Evolutionary conservation across 225 moss, liverwort and hornwort species (phyloP), one percentile per base, ranked within the genome.

Genomic region (Physcomitrellopsis africana): DNA sequence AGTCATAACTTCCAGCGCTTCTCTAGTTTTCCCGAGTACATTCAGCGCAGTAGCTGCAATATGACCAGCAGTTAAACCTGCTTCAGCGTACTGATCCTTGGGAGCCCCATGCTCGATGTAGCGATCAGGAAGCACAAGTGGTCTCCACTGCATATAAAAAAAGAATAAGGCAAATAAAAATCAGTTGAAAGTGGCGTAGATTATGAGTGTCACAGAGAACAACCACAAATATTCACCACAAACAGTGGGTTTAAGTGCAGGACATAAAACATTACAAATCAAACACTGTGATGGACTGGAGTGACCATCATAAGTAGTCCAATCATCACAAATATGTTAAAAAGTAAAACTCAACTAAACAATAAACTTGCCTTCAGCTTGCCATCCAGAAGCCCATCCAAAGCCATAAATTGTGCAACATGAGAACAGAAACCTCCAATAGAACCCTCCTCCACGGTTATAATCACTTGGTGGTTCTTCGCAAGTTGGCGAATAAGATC

Each of bases 21-120:
- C 92, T 68, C 85, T 82, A 1, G 90, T 63, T 77, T 81, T 88
- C 29, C 89, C 91, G 0, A 93, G 71, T 10, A 86, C 85, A 5
- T 83, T 85, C 82, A 93, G 60, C 14, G 84, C 89, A 8, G 89
- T 91, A 56, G 93, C 93, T 54, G 93, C 91, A 11, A 93, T 93
- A 17, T 93, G 91, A 32, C 78, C 79, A 12, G 87, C 91, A 1
- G 93, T 85, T 42, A 93, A 80, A 26, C 91, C 91, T 24, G 91
- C 93, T 65, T 93, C 91, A 4, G 89, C 87, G 3, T 86, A 66
- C 72, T 93, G 93, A 47, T 91, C 86, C 68, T 91, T 89, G 2
- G 93, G 93, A 55, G 93, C 72, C 17, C 91, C 91, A 18, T 93
- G 93, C 2, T 91, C 91, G 23, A 93, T 93, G 73, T 93, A 93